Evolutionary conservation across 1,284 basidiomycete genomes (phyloP), one percentile per base, ranked within the genome.

Genomic region (Irpex sp.): DNA sequence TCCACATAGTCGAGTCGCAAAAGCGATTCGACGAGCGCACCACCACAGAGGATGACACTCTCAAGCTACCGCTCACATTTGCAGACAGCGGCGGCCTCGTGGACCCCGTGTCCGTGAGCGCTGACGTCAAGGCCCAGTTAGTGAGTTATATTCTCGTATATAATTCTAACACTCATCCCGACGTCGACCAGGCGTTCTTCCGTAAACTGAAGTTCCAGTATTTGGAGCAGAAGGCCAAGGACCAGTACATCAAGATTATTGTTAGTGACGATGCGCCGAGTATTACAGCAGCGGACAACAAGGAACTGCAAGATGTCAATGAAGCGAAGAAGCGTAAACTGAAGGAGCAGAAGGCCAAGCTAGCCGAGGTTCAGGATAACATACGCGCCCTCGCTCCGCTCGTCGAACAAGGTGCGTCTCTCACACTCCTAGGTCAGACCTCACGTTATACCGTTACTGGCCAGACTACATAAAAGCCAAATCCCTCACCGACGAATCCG

Each of bases 171-270:
- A 60, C 44, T 15, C 51, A 57, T 9, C 21, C 13, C 31, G n/a
- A 2, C 19, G 26, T 26, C 26, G 26, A 3, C 2, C 26, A 94
- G 91, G 82, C 88, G 3, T 91, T 88, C 71, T 81, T 95, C 49
- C 82, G 90, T n/a, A 89, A 91, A 68, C 83, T 94, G 26, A 95
- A 95, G 74, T 93, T 92, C 70, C 89, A 90, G 66, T 94, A 92
- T 70, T 78, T 94, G 21, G 92, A 95, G 70, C 91, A 93, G 74
- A 92, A 93, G 68, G 91, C 93, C 3, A 95, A 95, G 73, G 85
- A 92, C 67, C 87, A 89, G 73, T 95, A 94, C 71, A 82, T 94
- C 70, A 89, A 89, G 72, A 87, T 85, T 0, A 93, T 95, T 67
- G 89, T 94, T 58, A 91, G 88, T 71, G 89, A 92, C 65, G 89